phyloP scores from a whole-genome alignment of 495 filamentous ascomycete genomes.

The Penicillium arizonense region DNA sequence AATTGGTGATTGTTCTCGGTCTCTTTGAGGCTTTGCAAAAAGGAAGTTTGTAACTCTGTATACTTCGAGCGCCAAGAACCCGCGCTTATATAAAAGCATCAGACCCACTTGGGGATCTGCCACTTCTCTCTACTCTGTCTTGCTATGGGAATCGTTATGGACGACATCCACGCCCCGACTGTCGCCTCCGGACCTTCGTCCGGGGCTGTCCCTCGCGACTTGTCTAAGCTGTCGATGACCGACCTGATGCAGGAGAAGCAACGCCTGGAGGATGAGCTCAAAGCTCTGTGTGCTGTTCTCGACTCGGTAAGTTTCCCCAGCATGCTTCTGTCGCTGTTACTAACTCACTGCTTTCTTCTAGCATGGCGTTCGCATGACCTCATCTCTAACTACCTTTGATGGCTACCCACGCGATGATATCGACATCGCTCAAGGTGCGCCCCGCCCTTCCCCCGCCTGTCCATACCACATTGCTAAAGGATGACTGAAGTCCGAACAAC shows the following conservation, averaged over 20 bases:
- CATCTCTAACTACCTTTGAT: constrained; percentile 81
- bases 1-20: background rate
- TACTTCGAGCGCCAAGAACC: constrained; percentile 13
- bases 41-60: background rate
- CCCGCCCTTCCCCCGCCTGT: background rate
- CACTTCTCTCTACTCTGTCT: constrained; percentile 16
- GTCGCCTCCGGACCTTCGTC: constrained; percentile 71
- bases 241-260: constrained; percentile 75
- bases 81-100: constrained; percentile 20
- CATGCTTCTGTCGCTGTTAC: background rate
- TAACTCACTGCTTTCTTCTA: constrained; percentile 31
- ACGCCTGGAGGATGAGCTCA: constrained; percentile 78
- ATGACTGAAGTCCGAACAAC: constrained; percentile 74
- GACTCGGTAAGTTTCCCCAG: constrained; percentile 64
- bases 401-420: constrained; percentile 92
- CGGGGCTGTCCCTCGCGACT: constrained; percentile 51
- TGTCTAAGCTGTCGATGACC: constrained; percentile 58
- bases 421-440: constrained; percentile 89
- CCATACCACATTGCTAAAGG: constrained; percentile 15
- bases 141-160: constrained; percentile 55
- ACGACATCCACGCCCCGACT: constrained; percentile 72
- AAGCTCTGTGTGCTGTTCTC: constrained; percentile 78
- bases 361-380: constrained; percentile 94
- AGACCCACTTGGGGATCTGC: constrained; percentile 20
- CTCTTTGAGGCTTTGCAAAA: background rate